Evolutionary conservation across 768 basidiomycete species (phyloP).

Genomic region (Lentinus tigrinus): DNA sequence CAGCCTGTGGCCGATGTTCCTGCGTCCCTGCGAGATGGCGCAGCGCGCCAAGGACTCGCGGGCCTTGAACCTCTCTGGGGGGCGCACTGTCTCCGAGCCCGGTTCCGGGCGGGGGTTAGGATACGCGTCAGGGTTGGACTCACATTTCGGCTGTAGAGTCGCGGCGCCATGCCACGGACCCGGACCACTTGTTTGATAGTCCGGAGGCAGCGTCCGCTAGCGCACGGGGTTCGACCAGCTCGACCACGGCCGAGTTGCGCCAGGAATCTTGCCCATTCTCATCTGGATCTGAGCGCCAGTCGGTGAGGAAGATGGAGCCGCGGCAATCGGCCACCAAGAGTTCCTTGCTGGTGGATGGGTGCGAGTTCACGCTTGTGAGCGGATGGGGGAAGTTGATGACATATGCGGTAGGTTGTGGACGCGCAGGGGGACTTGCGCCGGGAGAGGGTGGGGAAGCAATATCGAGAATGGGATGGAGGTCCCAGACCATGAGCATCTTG

Average conservation of each 20-base stretch:
- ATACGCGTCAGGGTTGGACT: constrained; percentile 23
- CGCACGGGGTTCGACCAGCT: constrained; percentile 70
- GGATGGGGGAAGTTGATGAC: constrained; percentile 72
- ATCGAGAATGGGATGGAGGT: constrained; percentile 60
- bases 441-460: constrained; percentile 40
- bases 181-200: constrained; percentile 44
- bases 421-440: constrained; percentile 33
- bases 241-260: constrained; percentile 63
- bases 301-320: constrained; percentile 74
- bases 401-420: constrained; percentile 76
- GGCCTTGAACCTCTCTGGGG: background rate
- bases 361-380: constrained; percentile 65
- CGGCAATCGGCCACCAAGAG: constrained; percentile 75
- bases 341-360: constrained; percentile 73
- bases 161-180: constrained; percentile 67
- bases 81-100: no score
- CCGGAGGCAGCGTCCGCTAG: constrained; percentile 54
- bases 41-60: no score
- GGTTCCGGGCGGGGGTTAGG: background rate
- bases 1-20: background rate
- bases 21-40: background rate
- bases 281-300: constrained; percentile 77
- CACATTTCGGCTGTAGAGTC: constrained; percentile 69
- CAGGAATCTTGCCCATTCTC: constrained; percentile 49
- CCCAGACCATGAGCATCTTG: constrained; percentile 86